Base-by-base conservation (phyloP, 1,284 basidiomycete genomes). In the Sporisorium scitamineum region DNA sequence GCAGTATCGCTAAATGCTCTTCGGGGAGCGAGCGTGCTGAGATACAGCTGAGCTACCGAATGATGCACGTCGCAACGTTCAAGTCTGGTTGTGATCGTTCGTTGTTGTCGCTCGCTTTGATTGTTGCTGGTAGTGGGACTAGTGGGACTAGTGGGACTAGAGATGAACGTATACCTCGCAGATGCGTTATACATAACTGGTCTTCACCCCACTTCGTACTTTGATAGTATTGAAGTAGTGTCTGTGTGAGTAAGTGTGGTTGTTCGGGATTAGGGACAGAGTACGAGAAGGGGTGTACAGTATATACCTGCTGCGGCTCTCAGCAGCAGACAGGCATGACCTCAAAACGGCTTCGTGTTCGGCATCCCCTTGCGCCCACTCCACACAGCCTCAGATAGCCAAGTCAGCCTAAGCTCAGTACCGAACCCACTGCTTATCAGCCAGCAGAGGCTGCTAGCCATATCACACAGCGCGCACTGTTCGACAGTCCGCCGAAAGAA, bases 21-120 rank as follows among this genome's bases (percentile, higher is more conserved):
- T 22, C 51, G 41, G 3, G 22, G 20, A 9, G 58, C 37, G 1
- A 61, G 48, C 11, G 59, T 71, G 18, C 64, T 26, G 1, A 76
- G 52, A 26, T 76, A 71, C 11, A 76, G 55, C 27, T 64, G 64
- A 0, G 73, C 73, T 1, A 76, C 41, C 1, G 61, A 64, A 18
- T 63, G 73, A 34, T 76, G 73, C 2, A 76, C 61, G 63, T 70
- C 61, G 29, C 72, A 75, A 24, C 70, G 7, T 2, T 67, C 62
- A 52, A n/a, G 57, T 24, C 22, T 39, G 52, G 3, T 14, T 20
- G 34, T 39, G 5, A 47, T 16, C 41, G 22, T n/a, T 26, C 24
- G 41, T 1, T 45, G 47, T 37, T 22, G 42, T 45, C 26, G 32
- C 37, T 39, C 37, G 37, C 26, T 27, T 11, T 53, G 26, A 11